Evolutionary conservation across 257 asterid genomes (phyloP).

Genomic region (Avicennia marina): DNA sequence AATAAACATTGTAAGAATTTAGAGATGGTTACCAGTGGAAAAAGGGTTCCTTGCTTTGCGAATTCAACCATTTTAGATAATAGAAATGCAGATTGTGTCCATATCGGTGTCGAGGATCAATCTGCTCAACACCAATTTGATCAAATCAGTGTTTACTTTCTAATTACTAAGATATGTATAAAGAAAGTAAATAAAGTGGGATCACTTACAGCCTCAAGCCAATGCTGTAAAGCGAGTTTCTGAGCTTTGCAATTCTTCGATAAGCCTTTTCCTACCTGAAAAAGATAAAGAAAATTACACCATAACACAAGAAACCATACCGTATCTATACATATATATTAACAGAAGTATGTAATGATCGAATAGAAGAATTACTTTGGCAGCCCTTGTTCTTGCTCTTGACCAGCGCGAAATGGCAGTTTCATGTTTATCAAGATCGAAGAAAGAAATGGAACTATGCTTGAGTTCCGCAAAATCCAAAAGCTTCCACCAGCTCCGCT

Average conservation of each 20-base stretch:
- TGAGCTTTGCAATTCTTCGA: conserved; percentile 18
- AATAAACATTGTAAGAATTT: background rate
- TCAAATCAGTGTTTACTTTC: background rate
- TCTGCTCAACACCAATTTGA: background rate
- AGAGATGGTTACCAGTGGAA: conserved; percentile 15
- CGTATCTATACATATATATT: too few relatives aligned
- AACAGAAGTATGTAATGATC: too few relatives aligned
- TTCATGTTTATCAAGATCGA: conserved; percentile 82
- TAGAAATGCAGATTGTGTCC: conserved; percentile 24
- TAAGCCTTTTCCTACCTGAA: conserved; percentile 14
- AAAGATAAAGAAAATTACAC: too few relatives aligned
- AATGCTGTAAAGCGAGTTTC: conserved; percentile 19
- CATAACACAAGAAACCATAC: too few relatives aligned
- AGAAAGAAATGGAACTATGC: conserved; percentile 88
- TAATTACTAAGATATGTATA: background rate
- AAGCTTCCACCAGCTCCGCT: conserved; percentile 96
- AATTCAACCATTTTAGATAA: conserved; percentile 15
- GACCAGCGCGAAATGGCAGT: conserved; percentile 93
- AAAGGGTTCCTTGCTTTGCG: conserved; percentile 15
- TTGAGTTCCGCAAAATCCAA: conserved; percentile 87
- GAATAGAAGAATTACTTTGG: conserved; percentile 47
- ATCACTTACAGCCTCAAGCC: conserved; percentile 15
- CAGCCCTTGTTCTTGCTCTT: conserved; percentile 89
- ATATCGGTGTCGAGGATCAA: conserved; percentile 21
- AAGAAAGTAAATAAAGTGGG: too few relatives aligned